These are phyloP conservation scores for Pseudodiploospora longispora DNA, from an alignment of 2,329 filamentous ascomycete species.

Conservation along the genomic window DNA sequence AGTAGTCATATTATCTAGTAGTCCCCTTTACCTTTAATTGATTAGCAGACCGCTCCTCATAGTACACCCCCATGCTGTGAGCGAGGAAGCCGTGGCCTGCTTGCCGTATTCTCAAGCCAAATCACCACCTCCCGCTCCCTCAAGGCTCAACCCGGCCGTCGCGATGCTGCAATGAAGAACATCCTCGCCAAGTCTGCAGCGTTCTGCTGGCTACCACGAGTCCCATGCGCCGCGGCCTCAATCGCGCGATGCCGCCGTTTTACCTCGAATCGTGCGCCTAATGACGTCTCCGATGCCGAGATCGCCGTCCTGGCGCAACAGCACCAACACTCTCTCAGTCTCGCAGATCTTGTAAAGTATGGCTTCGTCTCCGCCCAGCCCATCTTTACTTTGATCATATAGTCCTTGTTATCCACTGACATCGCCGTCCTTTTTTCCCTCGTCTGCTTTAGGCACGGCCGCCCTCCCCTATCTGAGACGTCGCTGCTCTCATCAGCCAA, in stretches of 20 bases:
- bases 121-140: too few species aligned
- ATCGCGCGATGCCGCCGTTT: constrained; percentile 8
- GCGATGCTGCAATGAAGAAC: constrained; percentile 16
- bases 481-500: constrained; percentile 86
- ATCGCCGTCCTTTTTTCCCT: background rate
- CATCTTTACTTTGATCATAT: background rate
- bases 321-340: constrained; percentile 71
- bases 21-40: too few species aligned
- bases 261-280: constrained; percentile 9
- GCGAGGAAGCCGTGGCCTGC: too few species aligned
- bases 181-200: constrained; percentile 7
- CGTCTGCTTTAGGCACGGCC: constrained; percentile 51
- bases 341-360: constrained; percentile 83
- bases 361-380: constrained; percentile 10
- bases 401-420: background rate
- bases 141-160: background rate
- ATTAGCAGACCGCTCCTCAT: too few species aligned
- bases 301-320: constrained; percentile 71
- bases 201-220: constrained; percentile 6
- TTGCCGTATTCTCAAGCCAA: too few species aligned
- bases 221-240: background rate
- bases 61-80: too few species aligned
- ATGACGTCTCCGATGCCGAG: constrained; percentile 58
- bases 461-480: constrained; percentile 71
- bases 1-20: too few species aligned